phyloP scores from a whole-genome alignment of 2,329 filamentous ascomycete genomes.

The Lachnellula subtilissima region DNA sequence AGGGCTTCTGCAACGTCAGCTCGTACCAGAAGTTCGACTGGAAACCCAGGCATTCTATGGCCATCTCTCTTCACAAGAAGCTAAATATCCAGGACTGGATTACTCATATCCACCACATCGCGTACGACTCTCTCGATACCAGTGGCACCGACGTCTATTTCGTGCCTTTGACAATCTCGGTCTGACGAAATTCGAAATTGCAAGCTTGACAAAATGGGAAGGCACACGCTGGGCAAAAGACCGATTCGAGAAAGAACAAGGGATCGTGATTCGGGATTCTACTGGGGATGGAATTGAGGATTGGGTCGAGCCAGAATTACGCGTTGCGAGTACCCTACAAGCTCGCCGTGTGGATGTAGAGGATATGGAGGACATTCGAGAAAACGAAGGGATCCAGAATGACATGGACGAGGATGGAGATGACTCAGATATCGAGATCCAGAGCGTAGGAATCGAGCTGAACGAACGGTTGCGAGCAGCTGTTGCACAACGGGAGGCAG shows the following conservation, averaged over 20 bases:
- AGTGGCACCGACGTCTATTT: slow-evolving; percentile 72
- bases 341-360: slow-evolving; percentile 21
- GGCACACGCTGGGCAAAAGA: slow-evolving; percentile 80
- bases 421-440: slow-evolving; percentile 49
- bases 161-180: slow-evolving; percentile 66
- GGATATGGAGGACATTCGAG: slow-evolving; percentile 35
- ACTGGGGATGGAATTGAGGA: slow-evolving; percentile 62
- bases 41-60: slow-evolving; percentile 72
- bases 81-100: slow-evolving; percentile 76
- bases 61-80: slow-evolving; percentile 72
- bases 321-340: slow-evolving; percentile 14
- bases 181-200: slow-evolving; percentile 66
- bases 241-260: slow-evolving; percentile 71
- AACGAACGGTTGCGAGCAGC: slow-evolving; percentile 63
- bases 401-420: slow-evolving; percentile 39
- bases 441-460: slow-evolving; percentile 56
- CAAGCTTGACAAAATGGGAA: slow-evolving; percentile 73
- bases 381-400: slow-evolving; percentile 28
- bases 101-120: slow-evolving; percentile 70
- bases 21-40: slow-evolving; percentile 70
- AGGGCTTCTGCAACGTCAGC: slow-evolving; percentile 61
- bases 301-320: slow-evolving; percentile 49
- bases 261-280: slow-evolving; percentile 64
- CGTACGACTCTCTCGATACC: slow-evolving; percentile 71
- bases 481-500: slow-evolving; percentile 57